These are phyloP conservation scores for Tagetes patula DNA, from an alignment of 129 eudicot species.

Conservation along the genomic window DNA sequence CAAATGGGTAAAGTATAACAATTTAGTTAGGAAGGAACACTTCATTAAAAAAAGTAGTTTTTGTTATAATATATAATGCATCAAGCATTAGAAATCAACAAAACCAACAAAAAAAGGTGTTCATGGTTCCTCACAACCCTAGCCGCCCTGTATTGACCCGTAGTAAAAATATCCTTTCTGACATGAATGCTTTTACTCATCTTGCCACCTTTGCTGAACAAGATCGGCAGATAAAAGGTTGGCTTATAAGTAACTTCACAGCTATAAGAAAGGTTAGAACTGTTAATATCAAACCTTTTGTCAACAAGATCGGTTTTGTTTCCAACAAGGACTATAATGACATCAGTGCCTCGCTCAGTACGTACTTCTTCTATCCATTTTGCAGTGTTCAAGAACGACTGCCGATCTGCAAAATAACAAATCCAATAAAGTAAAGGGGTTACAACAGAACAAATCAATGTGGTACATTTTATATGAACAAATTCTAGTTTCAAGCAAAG, in stretches of 20 bases:
- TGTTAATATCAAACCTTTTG: conserved; percentile 57
- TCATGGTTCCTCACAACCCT: background rate
- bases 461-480: background rate
- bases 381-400: conserved; percentile 81
- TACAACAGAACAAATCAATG: background rate
- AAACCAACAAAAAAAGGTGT: background rate
- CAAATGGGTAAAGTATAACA: too few relatives aligned
- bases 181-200: background rate
- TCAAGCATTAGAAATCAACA: background rate
- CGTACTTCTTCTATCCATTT: conserved; percentile 96
- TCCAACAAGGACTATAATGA: conserved; percentile 88
- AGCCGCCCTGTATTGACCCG: background rate
- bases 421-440: conserved; percentile 4
- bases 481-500: conserved; percentile 7
- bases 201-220: background rate
- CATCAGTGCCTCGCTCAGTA: conserved; percentile 86
- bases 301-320: conserved; percentile 97
- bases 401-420: conserved; percentile 57
- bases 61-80: background rate
- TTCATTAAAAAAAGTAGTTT: background rate
- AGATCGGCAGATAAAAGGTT: background rate
- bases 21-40: background rate
- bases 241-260: conserved; percentile 1
- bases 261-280: background rate
- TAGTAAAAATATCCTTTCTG: background rate